Base-by-base conservation (phyloP, 2,329 filamentous ascomycete genomes). In the Tricladium varicosporioides region DNA sequence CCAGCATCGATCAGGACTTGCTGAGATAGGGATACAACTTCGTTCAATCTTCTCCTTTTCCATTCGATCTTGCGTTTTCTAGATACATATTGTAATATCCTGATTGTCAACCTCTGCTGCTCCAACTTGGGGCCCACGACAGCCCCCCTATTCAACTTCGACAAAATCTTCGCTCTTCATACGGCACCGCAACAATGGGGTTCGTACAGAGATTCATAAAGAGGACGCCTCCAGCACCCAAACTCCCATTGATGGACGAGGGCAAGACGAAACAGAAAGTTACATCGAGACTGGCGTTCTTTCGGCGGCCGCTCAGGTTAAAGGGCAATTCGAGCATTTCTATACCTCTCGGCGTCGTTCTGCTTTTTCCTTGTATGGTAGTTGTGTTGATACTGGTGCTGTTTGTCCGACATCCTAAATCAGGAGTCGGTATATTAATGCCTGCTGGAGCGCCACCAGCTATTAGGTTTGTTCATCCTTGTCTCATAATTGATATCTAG, bases 281-380 rank as follows among this genome's bases (percentile, higher is more conserved):
- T 64, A 60, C 63, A 44, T 70, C 82, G 15, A 78, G 79, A 67
- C 78, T 95, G 68, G 87, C 89, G 60, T 95, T 97, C 74, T 90
- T 97, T 73, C 82, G 87, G 66, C 84, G 91, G 70, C 90, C 93
- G 51, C 84, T 99, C 78, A 87, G 92, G 66, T 78, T 99, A 77
- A 89, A 87, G 75, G 91, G 91, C 68, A 96, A 96, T 75, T 97
- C 92, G 54, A 89, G 88, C 69, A 85, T 97, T 73, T 96, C 93
- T 51, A 87, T 97, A 71, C 94, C 94, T 22, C 79, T 99, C 52
- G 93, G 93, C 65, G 86, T 97, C 70, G 91, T 97, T 66, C 82
- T 99, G 64, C 78, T 97, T 66, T 97, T 97, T 72, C 94, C 94
- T 63, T 85, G 89, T 71, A 87, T 97, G 71, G 90, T 97, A 69